Evolutionary conservation across 1,284 basidiomycete genomes (phyloP).

Genomic region (Cutaneotrichosporon cutaneum): DNA sequence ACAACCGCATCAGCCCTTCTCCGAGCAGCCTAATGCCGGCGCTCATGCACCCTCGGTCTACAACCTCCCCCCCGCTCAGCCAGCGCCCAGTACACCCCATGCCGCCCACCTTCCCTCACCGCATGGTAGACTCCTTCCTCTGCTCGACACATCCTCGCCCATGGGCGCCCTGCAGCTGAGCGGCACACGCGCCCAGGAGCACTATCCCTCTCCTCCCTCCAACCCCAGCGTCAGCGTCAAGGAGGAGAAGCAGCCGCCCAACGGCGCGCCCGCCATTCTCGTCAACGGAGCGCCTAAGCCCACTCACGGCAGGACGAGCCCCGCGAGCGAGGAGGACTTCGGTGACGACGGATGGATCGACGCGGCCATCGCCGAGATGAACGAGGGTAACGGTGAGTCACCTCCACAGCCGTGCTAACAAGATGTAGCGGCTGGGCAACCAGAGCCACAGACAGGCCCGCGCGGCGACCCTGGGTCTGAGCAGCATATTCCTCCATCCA

Average conservation of each 20-base stretch:
- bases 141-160: not conserved
- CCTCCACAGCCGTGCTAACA: too few species aligned
- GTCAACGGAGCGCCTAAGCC: not conserved
- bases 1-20: too few species aligned
- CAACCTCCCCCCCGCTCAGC: too few species aligned
- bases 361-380: not conserved
- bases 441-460: too few species aligned
- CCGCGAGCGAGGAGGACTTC: not conserved
- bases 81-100: too few species aligned
- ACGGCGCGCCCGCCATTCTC: not conserved
- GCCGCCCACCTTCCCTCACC: too few species aligned
- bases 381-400: constrained; percentile 11
- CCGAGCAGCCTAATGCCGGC: too few species aligned
- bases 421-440: not conserved
- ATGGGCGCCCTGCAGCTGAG: not conserved
- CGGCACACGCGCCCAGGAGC: not conserved
- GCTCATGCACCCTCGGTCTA: too few species aligned
- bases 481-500: not conserved
- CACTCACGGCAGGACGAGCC: not conserved
- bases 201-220: not conserved
- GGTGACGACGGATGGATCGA: constrained; percentile 10
- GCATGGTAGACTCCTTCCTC: not conserved
- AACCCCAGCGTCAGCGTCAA: not conserved
- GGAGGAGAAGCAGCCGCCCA: not conserved
- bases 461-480: not conserved